These are phyloP conservation scores for Rhizopus stolonifer DNA, from an alignment of 371 early-diverging fungal genomes.

Conservation along the genomic window DNA sequence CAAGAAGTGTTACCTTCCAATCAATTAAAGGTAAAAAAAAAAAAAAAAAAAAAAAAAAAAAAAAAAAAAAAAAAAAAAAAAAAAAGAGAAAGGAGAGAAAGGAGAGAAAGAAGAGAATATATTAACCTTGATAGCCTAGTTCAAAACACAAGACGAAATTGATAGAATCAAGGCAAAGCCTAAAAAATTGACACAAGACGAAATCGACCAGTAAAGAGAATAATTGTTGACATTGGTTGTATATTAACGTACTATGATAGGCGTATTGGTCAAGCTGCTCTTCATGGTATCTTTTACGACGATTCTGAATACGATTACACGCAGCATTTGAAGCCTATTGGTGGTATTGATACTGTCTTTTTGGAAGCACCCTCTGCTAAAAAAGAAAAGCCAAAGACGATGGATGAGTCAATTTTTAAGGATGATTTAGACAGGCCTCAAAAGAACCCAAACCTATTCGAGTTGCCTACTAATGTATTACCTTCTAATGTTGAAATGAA, in stretches of 20 bases:
- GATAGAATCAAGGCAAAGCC: slow-evolving; percentile 35
- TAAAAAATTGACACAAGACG: slow-evolving; percentile 41
- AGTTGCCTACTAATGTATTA: slow-evolving; percentile 74
- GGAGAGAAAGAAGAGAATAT: too few species aligned
- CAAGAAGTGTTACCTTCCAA: slow-evolving; percentile 74
- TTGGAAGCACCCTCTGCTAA: slow-evolving; percentile 61
- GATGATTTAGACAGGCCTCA: slow-evolving; percentile 16
- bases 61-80: too few species aligned
- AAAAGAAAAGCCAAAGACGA: slow-evolving; percentile 37
- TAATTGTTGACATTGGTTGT: too few species aligned
- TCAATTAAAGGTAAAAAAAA: slow-evolving; percentile 54
- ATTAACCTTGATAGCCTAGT: too few species aligned
- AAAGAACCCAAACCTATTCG: slow-evolving; percentile 41
- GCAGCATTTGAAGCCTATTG: slow-evolving; percentile 88
- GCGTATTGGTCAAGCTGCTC: slow-evolving; percentile 71
- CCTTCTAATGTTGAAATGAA: slow-evolving; percentile 66
- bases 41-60: background rate
- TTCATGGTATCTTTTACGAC: slow-evolving; percentile 85
- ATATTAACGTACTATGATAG: slow-evolving; percentile 20
- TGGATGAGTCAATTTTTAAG: slow-evolving; percentile 20
- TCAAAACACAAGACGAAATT: slow-evolving; percentile 45
- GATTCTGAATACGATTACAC: slow-evolving; percentile 92
- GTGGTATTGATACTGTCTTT: slow-evolving; percentile 79
- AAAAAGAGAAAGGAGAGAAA: too few species aligned
- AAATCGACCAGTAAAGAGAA: slow-evolving; percentile 46